phyloP scores from a whole-genome alignment of 495 filamentous ascomycete genomes.

The Acidiella bohemica region DNA sequence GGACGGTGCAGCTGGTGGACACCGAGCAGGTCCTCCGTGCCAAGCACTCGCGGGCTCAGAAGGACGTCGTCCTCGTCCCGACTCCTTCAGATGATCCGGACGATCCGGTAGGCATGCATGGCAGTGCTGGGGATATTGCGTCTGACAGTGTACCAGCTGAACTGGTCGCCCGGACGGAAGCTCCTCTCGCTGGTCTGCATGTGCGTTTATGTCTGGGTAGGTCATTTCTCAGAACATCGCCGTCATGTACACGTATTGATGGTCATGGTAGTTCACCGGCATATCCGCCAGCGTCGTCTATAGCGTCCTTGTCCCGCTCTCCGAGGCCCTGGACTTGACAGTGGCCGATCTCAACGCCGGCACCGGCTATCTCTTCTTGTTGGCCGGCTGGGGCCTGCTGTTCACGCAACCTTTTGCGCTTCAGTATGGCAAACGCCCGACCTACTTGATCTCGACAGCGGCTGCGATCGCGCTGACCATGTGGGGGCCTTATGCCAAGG shows the following conservation, averaged over 20 bases:
- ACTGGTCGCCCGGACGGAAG: conserved; percentile 10
- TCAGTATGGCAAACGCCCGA: conserved; percentile 10
- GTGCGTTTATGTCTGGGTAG: conserved; percentile 11
- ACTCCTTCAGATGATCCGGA: conserved; percentile 10
- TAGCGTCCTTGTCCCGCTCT: conserved; percentile 10
- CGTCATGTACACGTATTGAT: neutral
- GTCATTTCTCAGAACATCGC: neutral
- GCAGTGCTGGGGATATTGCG: neutral
- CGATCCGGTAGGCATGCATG: conserved; percentile 2
- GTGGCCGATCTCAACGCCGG: conserved; percentile 11
- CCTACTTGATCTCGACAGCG: conserved; percentile 7
- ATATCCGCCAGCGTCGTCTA: conserved; percentile 10
- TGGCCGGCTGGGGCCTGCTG: conserved; percentile 9
- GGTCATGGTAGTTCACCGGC: conserved; percentile 2
- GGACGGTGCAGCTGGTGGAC: conserved; percentile 13
- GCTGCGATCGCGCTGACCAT: conserved; percentile 7
- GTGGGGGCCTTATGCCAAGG: conserved; percentile 10
- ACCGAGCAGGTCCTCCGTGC: conserved; percentile 4
- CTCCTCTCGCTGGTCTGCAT: conserved; percentile 6
- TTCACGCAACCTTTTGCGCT: conserved; percentile 11
- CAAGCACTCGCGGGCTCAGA: conserved; percentile 8
- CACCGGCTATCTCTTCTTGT: conserved; percentile 9
- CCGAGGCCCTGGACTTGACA: conserved; percentile 6
- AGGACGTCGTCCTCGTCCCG: conserved; percentile 6
- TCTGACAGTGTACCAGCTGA: conserved; percentile 3